Conservation (phyloP, 2,329 filamentous ascomycete species). For the Epichloe sp. region DNA sequence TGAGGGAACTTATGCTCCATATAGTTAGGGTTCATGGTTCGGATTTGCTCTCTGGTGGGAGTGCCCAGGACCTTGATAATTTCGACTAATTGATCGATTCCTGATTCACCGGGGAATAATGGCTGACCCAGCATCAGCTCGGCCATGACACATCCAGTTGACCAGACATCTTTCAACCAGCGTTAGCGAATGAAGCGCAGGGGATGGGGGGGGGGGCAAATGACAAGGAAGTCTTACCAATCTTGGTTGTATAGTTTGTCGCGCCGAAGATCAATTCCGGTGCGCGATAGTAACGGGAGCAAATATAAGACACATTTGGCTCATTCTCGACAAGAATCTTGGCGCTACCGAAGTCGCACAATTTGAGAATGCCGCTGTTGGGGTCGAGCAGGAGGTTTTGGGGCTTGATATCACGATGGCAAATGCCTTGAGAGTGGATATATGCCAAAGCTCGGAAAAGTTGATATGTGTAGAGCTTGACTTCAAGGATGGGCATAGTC, state of each 20-base stretch:
- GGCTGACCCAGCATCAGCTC: conserved; percentile 98
- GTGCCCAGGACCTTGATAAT: conserved; percentile 99
- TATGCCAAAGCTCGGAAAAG: conserved; percentile 96
- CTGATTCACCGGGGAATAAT: conserved; percentile 93
- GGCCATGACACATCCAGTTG: conserved; percentile 97
- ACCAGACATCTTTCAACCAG: conserved; percentile 78
- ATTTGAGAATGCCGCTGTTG: conserved; percentile 79
- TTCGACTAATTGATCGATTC: conserved; percentile 95
- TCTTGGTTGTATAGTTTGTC: conserved; percentile 99
- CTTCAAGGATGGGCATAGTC: conserved; percentile 96
- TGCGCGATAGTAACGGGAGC: conserved; percentile 95
- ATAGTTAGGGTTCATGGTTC: conserved; percentile 99
- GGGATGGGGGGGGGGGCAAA: conserved; percentile 2
- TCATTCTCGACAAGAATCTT: conserved; percentile 98
- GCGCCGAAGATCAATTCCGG: conserved; percentile 97
- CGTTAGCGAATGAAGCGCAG: conserved; percentile 1
- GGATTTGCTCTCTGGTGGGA: conserved; percentile 92
- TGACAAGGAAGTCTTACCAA: conserved; percentile 51
- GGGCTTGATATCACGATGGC: conserved; percentile 97
- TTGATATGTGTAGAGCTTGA: conserved; percentile 99
- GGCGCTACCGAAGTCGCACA: conserved; percentile 97
- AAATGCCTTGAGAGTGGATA: conserved; percentile 98
- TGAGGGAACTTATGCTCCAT: conserved; percentile 99
- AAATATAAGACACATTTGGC: conserved; percentile 99
- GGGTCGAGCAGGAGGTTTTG: conserved; percentile 95